A percentile compares a stretch with the other conserved stretches of the same genome.
Conservation (phyloP, 495 filamentous ascomycete genomes). For the Penicillium atrosanguineum region DNA sequence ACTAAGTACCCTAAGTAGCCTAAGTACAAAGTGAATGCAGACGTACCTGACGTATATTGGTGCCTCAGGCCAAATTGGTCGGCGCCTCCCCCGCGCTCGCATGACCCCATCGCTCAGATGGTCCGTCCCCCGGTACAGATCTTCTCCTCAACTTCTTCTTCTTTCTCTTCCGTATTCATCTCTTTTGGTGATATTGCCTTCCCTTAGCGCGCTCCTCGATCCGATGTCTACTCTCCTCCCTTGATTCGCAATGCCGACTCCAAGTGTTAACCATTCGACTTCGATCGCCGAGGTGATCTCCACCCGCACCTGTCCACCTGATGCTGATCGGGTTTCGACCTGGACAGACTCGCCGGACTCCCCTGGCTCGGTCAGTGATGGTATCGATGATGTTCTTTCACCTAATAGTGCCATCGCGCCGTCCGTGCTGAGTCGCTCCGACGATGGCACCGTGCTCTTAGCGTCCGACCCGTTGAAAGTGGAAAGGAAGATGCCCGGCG, state of each 20-base stretch:
- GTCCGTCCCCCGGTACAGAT: conserved; percentile 16
- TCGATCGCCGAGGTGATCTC: conserved; percentile 49
- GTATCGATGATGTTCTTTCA: conserved; percentile 30
- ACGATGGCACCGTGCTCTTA: conserved; percentile 32
- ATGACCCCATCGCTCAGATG: conserved; percentile 34
- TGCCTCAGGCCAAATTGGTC: conserved; percentile 15
- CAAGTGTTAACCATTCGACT: conserved; percentile 48
- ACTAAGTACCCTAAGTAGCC: no score
- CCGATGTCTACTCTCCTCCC: conserved; percentile 40
- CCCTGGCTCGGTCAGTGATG: conserved; percentile 21
- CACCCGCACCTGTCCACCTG: conserved; percentile 58
- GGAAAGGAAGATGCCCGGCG: conserved; percentile 27
- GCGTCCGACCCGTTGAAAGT: conserved; percentile 29
- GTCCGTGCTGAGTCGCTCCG: conserved; percentile 31
- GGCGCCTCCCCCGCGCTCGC: conserved; percentile 44
- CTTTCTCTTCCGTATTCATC: conserved; percentile 9
- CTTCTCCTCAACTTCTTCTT: conserved; percentile 7
- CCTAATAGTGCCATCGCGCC: conserved; percentile 25
- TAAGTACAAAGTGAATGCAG: no score
- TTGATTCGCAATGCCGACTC: conserved; percentile 58
- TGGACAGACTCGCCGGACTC: conserved; percentile 40
- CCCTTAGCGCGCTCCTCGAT: conserved; percentile 16
- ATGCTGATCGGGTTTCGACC: conserved; percentile 41
- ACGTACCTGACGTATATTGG: conserved; percentile 14
- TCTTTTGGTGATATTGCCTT: conserved; percentile 8